Evolutionary conservation across 2,329 filamentous ascomycete genomes (phyloP), one percentile per base, ranked within the genome.

Genomic region (Metarhizium rileyi): DNA sequence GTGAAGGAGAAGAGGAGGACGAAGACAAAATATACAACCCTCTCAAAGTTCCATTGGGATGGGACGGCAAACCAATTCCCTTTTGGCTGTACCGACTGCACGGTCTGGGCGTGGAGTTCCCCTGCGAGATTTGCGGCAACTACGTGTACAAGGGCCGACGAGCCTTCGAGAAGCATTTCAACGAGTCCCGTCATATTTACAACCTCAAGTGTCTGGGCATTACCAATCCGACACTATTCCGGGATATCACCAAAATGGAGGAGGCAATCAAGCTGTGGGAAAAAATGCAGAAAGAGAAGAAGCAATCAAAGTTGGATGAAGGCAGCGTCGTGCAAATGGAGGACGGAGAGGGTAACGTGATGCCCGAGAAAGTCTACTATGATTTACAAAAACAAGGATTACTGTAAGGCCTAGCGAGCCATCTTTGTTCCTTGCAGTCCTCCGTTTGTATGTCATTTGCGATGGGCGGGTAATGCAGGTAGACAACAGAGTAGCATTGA

Each of bases 21-120:
- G 87, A 91, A 41, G 90, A 95, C 56, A 90, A 84, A 63, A 87
- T 97, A 52, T 96, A 97, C 75, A 98, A 98, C 66, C 93, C 93
- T 0, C 77, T 98, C 56, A 98, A 98, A 64, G 76, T 98, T 2
- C 93, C 93, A 0, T 77, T 98, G 7, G 91, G 89, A 2, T 98
- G 94, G 94, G 93, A 98, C 58, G 93, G 94, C 59, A 98, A 98
- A 64, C 93, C 94, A 0, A 98, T 98, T 59, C 93, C 94, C 0
- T 98, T 93, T 73, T 98, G 93, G 93, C 78, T 98, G 16, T 98
- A 97, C 75, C 93, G 96, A 59, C 77, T 98, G 16, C 93, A 98
- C 63, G 93, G 93, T 1, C 73, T 98, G 25, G 93, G 93, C 8
- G 90, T 95, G 12, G 93, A 98, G 60, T 95, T 96, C 58, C 78